Base-by-base conservation (phyloP, 305 asterid species). In the Petunia hybrid region DNA sequence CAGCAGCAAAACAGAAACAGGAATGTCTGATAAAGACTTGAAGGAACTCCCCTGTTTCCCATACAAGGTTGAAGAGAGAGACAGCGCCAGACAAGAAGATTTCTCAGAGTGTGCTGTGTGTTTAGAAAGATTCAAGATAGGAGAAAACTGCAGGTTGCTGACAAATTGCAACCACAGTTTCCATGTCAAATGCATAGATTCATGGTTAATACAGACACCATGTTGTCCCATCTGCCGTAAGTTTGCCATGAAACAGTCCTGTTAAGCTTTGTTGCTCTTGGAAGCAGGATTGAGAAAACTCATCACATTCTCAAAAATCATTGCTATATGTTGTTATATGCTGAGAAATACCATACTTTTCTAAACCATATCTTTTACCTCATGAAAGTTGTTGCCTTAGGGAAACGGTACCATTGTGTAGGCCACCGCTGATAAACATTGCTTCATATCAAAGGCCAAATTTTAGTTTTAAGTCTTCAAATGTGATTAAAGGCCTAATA, bases 161-260 rank as follows among this genome's bases (percentile, higher is more conserved):
- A 82, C 85, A 31, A 61, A 63, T 13, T 83, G 83, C 39, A 79
- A 62, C 63, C 82, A 83, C 39, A 78, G 69, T 40, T 83, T 83
- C 76, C 85, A 83, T 40, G 55, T 46, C 56, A 16, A 46, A 13
- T 80, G 81, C 48, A 59, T 83, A 4, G 86, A 83, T 67, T 57
- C 78, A 43, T 83, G 83, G 86, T 22, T 83, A 40, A 4, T 48
- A 55, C 62, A 76, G 67, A 46, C 78, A 14, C 83, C 84, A 3
- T 66, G 5, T 38, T 59, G 84, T 80, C 84, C 86, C 2, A 60
- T 83, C 40, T 80, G 83, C 59, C 64, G 62, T 55, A 68, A 53
- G 12, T 56, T 35, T 57, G 79, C 75, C 2, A 45, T 42, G 75
- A 67, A n/a, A 42, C 38, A 41, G 4, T 8, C 75, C 55, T 8